Conservation (phyloP, 306 rosid genomes). For the Sphenostylis stenocarpa region DNA sequence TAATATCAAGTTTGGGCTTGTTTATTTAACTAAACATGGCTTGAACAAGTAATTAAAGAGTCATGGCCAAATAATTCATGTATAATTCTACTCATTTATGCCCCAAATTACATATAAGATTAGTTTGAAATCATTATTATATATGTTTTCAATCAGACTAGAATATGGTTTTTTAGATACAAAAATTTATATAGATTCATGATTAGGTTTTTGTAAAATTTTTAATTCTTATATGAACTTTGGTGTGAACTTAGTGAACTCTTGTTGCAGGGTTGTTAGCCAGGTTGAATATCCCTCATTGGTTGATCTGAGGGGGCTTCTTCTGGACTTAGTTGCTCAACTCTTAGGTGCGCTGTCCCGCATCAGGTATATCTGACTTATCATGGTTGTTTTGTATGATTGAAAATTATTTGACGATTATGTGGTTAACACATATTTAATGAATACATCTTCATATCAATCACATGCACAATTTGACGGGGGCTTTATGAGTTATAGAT, state of each 20-base stretch:
- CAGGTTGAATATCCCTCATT: slow-evolving; percentile 97
- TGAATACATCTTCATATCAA: slow-evolving; percentile 16
- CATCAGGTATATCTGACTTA: slow-evolving; percentile 72
- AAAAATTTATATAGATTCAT: not conserved
- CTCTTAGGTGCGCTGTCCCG: slow-evolving; percentile 97
- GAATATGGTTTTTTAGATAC: slow-evolving; percentile 20
- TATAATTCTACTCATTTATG: too few species aligned
- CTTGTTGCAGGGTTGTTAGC: slow-evolving; percentile 92
- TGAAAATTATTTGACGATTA: not conserved
- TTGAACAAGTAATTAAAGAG: too few species aligned
- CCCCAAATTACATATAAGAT: not conserved
- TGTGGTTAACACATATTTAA: slow-evolving; percentile 16
- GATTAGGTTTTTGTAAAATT: not conserved
- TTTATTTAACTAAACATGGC: too few species aligned
- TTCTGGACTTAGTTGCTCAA: slow-evolving; percentile 97
- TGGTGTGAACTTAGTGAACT: slow-evolving; percentile 40
- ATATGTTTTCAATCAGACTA: not conserved
- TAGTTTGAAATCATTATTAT: slow-evolving; percentile 1
- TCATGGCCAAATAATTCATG: too few species aligned
- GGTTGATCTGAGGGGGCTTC: slow-evolving; percentile 98
- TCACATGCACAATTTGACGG: slow-evolving; percentile 4
- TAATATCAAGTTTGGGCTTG: too few species aligned
- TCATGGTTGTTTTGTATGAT: slow-evolving; percentile 17
- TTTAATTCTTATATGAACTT: not conserved
- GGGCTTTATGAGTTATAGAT: slow-evolving; percentile 4